Evolutionary conservation across 768 basidiomycete species (phyloP).

Genomic region (Boletus vinaceobasis): DNA sequence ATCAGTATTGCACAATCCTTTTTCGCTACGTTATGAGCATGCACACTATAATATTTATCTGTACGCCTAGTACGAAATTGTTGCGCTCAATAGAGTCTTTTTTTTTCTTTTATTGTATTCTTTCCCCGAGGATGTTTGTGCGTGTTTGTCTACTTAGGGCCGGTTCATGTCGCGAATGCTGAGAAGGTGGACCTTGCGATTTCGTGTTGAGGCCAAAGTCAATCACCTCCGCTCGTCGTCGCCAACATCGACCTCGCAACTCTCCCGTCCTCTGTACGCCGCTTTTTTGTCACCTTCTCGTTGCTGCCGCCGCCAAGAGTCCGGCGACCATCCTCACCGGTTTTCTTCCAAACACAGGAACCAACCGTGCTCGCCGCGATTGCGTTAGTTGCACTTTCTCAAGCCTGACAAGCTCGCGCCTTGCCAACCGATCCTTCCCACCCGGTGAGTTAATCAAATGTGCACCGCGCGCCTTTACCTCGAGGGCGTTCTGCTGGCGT

Average conservation of each 20-base stretch:
- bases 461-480: slow-evolving; percentile 1
- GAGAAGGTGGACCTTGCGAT: slow-evolving; percentile 20
- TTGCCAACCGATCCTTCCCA: slow-evolving; percentile 11
- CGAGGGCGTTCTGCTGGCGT: slow-evolving; percentile 8
- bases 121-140: slow-evolving; percentile 18
- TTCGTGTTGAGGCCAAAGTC: slow-evolving; percentile 27
- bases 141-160: slow-evolving; percentile 35
- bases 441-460: slow-evolving; percentile 20
- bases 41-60: slow-evolving; percentile 26
- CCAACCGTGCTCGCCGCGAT: slow-evolving; percentile 28
- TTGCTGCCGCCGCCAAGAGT: background rate
- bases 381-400: slow-evolving; percentile 20
- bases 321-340: slow-evolving; percentile 17
- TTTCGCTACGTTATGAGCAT: slow-evolving; percentile 21
- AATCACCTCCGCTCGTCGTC: slow-evolving; percentile 30
- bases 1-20: slow-evolving; percentile 29
- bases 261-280: slow-evolving; percentile 18
- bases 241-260: slow-evolving; percentile 24
- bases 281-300: background rate
- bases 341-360: slow-evolving; percentile 20
- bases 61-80: slow-evolving; percentile 17
- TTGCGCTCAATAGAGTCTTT: background rate
- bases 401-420: slow-evolving; percentile 22
- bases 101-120: background rate
- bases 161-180: slow-evolving; percentile 27